Evolutionary conservation across 192 early-diverging fungal species (phyloP).

Genomic region (Coemansia sp.): DNA sequence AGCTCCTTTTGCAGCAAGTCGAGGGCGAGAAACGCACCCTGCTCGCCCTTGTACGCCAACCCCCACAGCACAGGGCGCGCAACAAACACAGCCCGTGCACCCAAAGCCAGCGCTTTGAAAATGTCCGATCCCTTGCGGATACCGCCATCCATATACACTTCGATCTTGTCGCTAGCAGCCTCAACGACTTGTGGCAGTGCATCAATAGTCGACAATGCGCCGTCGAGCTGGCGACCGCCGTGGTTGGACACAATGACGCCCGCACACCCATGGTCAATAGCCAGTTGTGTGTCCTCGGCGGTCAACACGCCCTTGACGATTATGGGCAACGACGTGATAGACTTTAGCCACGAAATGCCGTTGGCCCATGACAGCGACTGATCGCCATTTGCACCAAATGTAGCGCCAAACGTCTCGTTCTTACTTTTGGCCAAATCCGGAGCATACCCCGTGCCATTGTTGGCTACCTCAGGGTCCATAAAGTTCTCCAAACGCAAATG

Average conservation of each 20-base stretch:
- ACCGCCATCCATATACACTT: conserved; percentile 95
- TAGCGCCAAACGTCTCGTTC: conserved; percentile 46
- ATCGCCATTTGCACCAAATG: conserved; percentile 62
- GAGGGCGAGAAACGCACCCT: conserved; percentile 75
- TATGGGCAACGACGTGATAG: conserved; percentile 83
- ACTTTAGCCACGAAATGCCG: conserved; percentile 77
- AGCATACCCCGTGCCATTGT: conserved; percentile 11
- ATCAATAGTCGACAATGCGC: conserved; percentile 75
- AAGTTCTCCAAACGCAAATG: conserved; percentile 71
- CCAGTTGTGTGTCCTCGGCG: conserved; percentile 85
- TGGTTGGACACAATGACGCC: conserved; percentile 95
- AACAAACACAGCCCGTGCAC: conserved; percentile 77
- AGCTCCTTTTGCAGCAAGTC: conserved; percentile 83
- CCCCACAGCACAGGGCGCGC: conserved; percentile 68
- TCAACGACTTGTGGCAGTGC: conserved; percentile 85
- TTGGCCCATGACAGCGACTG: conserved; percentile 83
- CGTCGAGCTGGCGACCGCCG: conserved; percentile 95
- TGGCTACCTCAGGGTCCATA: conserved; percentile 25
- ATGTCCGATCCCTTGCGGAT: conserved; percentile 89
- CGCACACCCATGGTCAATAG: conserved; percentile 72
- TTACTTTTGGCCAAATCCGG: conserved; percentile 12
- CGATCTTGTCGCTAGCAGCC: conserved; percentile 66
- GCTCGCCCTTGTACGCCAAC: conserved; percentile 86
- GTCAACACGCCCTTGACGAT: conserved; percentile 91
- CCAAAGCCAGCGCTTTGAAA: conserved; percentile 93